Conservation (phyloP, 1,284 basidiomycete species). For the Ustilago tritici region DNA sequence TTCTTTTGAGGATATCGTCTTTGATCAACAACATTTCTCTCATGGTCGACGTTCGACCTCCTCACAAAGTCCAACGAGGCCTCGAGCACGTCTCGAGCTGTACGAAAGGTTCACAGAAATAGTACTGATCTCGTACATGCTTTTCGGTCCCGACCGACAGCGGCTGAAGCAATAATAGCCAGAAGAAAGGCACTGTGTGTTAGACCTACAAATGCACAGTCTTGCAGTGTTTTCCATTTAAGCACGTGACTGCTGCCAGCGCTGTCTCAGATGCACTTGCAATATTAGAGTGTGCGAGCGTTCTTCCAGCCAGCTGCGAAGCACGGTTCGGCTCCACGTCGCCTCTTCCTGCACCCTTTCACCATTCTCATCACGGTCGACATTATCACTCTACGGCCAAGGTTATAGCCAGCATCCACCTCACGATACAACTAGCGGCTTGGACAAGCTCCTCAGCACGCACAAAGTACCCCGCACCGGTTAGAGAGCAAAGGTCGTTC, state of each 20-base stretch:
- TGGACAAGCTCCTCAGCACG: too few relatives aligned
- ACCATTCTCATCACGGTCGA: slow-evolving; percentile 16
- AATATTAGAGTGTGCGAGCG: neutral
- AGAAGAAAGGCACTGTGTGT: too few relatives aligned
- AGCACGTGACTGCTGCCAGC: slow-evolving; percentile 34
- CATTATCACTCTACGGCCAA: neutral
- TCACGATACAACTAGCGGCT: neutral
- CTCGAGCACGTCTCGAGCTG: too few relatives aligned
- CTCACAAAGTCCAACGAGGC: neutral
- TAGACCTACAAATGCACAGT: too few relatives aligned
- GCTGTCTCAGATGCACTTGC: slow-evolving; percentile 18
- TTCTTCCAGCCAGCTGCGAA: slow-evolving; percentile 23
- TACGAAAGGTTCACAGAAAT: too few relatives aligned
- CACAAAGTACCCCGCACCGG: too few relatives aligned
- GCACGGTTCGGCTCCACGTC: slow-evolving; percentile 48
- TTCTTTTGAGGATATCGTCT: too few relatives aligned
- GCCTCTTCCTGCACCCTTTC: slow-evolving; percentile 7
- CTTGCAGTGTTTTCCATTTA: too few relatives aligned
- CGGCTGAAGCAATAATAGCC: neutral
- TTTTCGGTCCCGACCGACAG: neutral
- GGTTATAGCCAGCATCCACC: neutral
- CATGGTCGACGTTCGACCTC: neutral
- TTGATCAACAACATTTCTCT: too few relatives aligned
- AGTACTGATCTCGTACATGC: too few relatives aligned
- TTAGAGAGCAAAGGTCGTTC: too few relatives aligned